Evolutionary conservation across 768 basidiomycete genomes (phyloP), one percentile per base, ranked within the genome.

Genomic region (Mycena belliarum): DNA sequence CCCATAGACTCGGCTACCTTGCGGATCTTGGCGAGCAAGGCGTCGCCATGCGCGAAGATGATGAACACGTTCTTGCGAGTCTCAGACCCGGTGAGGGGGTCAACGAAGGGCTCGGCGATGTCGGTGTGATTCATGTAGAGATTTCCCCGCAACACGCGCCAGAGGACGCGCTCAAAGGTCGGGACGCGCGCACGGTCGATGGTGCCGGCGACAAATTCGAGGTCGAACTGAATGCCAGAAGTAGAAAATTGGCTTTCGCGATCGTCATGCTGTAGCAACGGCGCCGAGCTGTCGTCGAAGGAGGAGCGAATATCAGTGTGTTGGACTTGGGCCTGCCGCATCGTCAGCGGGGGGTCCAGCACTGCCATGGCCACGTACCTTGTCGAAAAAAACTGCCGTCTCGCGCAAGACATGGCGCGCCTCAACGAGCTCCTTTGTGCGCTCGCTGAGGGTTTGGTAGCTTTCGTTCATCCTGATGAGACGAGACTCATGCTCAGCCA

Each of bases 1-100:
- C 97, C 95, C 90, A 98, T 98, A n/a, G 94, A 96, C 74, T 98
- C 96, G 25, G 95, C 91, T 52, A 99, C 91, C 73, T 95, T 98
- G 70, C 95, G 91, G 69, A 99, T 98, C 82, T 98, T 99, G 61
- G 92, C 83, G 26, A 99, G 85, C 21, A 98, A 79, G 20, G 89
- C 87, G 37, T 92, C 88, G 18, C 97, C 97, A 65, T 99, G 95
- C 0, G 97, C 97, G 66, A 99, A 99, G 69, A 99, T 98, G 76
- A 99, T 96, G 78, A 99, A 99, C 38, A 98, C 97, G 66, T 98
- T 95, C 83, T 98, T 99, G 77, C 91, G 85, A 21, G 90, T 91
- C 76, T 95, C 91, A 20, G 75, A 77, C 33, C 88, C 89, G 0
- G 91, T 91, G 21, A 79, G 81, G 15, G 95, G 90, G 69, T 98